These are phyloP conservation scores for Exophiala aquamarina DNA, from an alignment of 2,329 filamentous ascomycete species.

Conservation along the genomic window DNA sequence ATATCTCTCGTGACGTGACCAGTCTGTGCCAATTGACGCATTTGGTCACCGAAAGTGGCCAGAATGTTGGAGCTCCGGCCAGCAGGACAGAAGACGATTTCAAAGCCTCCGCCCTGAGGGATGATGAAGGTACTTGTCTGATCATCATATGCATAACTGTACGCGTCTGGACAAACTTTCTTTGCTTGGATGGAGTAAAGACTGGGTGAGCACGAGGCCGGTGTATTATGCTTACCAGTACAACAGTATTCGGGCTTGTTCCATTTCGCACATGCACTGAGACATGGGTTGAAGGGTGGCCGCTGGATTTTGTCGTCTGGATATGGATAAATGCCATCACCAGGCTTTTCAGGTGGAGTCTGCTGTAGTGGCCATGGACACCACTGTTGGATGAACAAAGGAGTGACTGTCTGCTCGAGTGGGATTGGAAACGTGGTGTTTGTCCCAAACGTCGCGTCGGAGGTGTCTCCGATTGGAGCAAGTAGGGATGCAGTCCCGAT, in stretches of 20 bases:
- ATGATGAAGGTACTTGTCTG: constrained; percentile 59
- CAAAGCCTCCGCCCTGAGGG: constrained; percentile 69
- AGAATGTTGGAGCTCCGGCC: constrained; percentile 36
- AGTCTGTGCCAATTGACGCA: constrained; percentile 26
- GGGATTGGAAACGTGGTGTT: constrained; percentile 67
- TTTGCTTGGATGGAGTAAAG: constrained; percentile 71
- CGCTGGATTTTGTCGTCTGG: constrained; percentile 72
- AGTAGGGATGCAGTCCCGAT: constrained; percentile 69
- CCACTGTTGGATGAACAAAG: constrained; percentile 63
- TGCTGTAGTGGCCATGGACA: constrained; percentile 78
- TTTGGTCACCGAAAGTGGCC: constrained; percentile 25
- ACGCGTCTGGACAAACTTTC: constrained; percentile 77
- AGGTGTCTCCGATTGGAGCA: constrained; percentile 45
- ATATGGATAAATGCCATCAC: constrained; percentile 76
- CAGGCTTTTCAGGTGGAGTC: constrained; percentile 66
- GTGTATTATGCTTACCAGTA: constrained; percentile 65
- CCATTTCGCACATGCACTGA: constrained; percentile 71
- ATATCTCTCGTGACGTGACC: constrained; percentile 26
- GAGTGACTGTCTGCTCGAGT: constrained; percentile 61
- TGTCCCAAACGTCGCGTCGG: constrained; percentile 60
- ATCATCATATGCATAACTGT: constrained; percentile 69
- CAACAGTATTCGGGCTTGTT: constrained; percentile 71
- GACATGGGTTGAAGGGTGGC: constrained; percentile 74
- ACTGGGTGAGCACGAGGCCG: constrained; percentile 64
- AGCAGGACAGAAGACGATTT: constrained; percentile 73